These are phyloP conservation scores for Hypoxylon cercidicola DNA, from an alignment of 495 filamentous ascomycete species.

Conservation along the genomic window DNA sequence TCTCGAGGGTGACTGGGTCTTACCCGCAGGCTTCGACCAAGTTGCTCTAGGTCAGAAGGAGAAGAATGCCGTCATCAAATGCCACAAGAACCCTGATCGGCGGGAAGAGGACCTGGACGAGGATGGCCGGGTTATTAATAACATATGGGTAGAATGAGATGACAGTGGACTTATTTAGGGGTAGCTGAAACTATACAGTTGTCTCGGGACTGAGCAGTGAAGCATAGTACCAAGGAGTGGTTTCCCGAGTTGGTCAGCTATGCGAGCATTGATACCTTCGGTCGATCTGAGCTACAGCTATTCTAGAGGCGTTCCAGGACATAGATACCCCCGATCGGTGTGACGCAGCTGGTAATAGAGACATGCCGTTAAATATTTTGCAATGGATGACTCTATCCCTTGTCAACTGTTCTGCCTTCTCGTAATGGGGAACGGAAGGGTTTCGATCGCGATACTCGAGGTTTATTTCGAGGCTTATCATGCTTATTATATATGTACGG, in stretches of 20 bases:
- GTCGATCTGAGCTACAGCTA: not conserved
- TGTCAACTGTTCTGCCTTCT: not conserved
- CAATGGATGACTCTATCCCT: not conserved
- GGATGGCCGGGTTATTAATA: constrained; percentile 48
- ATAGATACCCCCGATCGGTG: constrained; percentile 9
- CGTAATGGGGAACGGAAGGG: no score
- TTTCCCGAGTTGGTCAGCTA: not conserved
- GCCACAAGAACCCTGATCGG: constrained; percentile 58
- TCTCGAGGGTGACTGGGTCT: constrained; percentile 56
- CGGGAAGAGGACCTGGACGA: constrained; percentile 52
- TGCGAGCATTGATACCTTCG: not conserved
- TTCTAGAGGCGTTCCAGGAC: constrained; percentile 3
- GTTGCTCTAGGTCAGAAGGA: constrained; percentile 63
- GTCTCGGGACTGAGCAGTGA: not conserved
- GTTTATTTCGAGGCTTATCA: no score
- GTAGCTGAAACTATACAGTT: not conserved
- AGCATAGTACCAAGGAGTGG: no score
- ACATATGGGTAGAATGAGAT: constrained; percentile 28
- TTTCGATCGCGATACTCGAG: no score
- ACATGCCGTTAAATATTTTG: not conserved
- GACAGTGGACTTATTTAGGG: not conserved
- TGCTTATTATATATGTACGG: no score
- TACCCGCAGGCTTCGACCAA: constrained; percentile 61
- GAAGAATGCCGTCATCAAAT: constrained; percentile 49
- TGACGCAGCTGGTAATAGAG: not conserved